A percentile compares a stretch with the other conserved stretches of the same genome.
phyloP scores from a whole-genome alignment of 208 protist genomes.

The Trypanosoma melophagium region DNA sequence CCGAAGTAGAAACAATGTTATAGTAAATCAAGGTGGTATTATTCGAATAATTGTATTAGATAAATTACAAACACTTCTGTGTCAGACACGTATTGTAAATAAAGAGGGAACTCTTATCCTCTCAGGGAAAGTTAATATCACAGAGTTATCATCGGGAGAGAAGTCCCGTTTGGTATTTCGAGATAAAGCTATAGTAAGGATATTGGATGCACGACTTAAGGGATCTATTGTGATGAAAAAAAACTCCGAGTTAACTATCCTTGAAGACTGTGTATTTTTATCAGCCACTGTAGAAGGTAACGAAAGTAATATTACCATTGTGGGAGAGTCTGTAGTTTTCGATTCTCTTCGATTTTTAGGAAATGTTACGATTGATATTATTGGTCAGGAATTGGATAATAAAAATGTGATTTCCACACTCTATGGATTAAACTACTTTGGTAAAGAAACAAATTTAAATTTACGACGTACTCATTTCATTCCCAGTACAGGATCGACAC shows the following conservation, averaged over 20 bases:
- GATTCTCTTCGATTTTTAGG: conserved; percentile 58
- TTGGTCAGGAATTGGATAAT: conserved; percentile 9
- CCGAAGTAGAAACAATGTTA: conserved; percentile 42
- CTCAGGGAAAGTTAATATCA: conserved; percentile 50
- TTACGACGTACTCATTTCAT: conserved; percentile 44
- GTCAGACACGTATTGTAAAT: conserved; percentile 58
- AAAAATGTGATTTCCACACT: conserved; percentile 36
- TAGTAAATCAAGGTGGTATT: conserved; percentile 55
- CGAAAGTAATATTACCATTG: conserved; percentile 35
- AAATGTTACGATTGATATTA: conserved; percentile 28
- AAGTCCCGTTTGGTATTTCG: conserved; percentile 43
- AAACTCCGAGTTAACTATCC: conserved; percentile 40
- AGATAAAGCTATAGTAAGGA: conserved; percentile 33
- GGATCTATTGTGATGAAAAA: conserved; percentile 43
- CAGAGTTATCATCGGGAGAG: conserved; percentile 37
- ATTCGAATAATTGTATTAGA: conserved; percentile 62
- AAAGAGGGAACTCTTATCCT: conserved; percentile 49
- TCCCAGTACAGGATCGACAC: conserved; percentile 43
- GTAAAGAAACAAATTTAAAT: conserved; percentile 36
- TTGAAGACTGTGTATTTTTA: conserved; percentile 44
- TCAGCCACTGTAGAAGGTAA: conserved; percentile 43
- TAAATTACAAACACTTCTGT: conserved; percentile 44
- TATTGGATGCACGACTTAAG: conserved; percentile 39
- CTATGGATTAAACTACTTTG: conserved; percentile 56
- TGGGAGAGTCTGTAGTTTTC: conserved; percentile 46